Base-by-base conservation (phyloP, 768 basidiomycete species). In the Suillus fuscotomentosus region DNA sequence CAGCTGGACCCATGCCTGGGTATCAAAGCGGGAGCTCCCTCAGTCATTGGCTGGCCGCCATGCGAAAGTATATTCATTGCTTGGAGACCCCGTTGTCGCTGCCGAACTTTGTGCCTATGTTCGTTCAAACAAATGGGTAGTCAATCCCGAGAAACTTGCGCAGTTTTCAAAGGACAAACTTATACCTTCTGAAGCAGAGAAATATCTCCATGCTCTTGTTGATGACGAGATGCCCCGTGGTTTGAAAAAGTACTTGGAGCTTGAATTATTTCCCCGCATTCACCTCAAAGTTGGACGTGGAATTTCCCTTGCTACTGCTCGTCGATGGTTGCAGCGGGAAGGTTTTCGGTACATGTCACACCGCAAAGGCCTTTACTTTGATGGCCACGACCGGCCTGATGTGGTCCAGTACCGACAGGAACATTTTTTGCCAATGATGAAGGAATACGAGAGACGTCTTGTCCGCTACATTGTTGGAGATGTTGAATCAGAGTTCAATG, bases 341-440 rank as follows among this genome's bases (percentile, higher is more conserved):
- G 64, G 60, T 9, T 65, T 65, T 61, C 27, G 2, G 27, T 27
- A 27, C 47, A 24, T 1, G 61, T 53, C 27, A 42, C 48, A 65
- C 48, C 20, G 36, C 11, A 65, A 65, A 6, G 71, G 69, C 0
- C 38, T 70, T 17, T 72, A 71, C 63, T 67, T 62, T 48, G 69
- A 72, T 51, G 68, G 71, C 17, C 70, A 72, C 51, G 68, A 70
- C 51, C 63, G 59, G 20, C 64, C 64, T 13, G 70, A 71, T 63
- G 38, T 72, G 13, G 65, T 71, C 22, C 7, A 65, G 0, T 67
- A 69, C 45, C 47, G 42, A 0, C 66, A 69, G 47, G 0, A 54
- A 3, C 9, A 27, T 2, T 70, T 69, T 15, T 41, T 70, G n/a
- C 69, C 69, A n/a, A 22, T 17, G 14, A 69, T 69, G 63, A 39